Evolutionary conservation across 495 filamentous ascomycete genomes (phyloP).

Genomic region (Lineolata rhizophorae): DNA sequence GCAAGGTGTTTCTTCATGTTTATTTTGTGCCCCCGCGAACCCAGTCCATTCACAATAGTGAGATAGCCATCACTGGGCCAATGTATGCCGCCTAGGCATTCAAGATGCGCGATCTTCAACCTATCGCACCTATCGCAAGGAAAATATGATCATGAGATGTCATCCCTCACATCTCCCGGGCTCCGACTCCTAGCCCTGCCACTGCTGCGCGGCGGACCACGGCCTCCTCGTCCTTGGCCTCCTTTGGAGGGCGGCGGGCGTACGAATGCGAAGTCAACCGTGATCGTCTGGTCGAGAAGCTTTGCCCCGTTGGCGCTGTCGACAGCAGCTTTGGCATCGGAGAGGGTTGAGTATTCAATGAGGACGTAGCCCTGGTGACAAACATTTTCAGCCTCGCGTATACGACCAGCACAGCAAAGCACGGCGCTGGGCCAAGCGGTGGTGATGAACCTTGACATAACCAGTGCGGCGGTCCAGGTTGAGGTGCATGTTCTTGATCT

Average conservation of each 20-base stretch:
- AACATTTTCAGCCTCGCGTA: background rate
- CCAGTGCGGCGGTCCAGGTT: constrained; percentile 89
- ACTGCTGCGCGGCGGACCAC: constrained; percentile 28
- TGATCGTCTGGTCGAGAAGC: constrained; percentile 77
- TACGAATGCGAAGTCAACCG: constrained; percentile 92
- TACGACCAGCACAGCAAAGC: background rate
- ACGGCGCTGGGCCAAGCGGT: no score
- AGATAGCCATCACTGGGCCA: no score
- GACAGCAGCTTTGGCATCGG: constrained; percentile 70
- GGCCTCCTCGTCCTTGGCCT: constrained; percentile 28
- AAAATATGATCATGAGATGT: no score
- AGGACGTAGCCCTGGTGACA: constrained; percentile 60
- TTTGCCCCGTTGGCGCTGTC: constrained; percentile 62
- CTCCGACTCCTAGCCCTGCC: constrained; percentile 40
- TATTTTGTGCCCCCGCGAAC: no score
- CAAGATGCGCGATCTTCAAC: no score
- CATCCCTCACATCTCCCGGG: constrained; percentile 14
- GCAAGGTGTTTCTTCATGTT: no score
- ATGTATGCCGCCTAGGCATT: no score
- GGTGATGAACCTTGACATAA: constrained; percentile 70
- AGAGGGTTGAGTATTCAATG: constrained; percentile 78
- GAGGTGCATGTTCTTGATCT: constrained; percentile 92
- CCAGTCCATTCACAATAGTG: no score
- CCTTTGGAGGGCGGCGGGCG: constrained; percentile 58
- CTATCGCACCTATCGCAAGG: no score